Percentiles rank a stretch among this genome's conserved stretches.
phyloP scores from a whole-genome alignment of 805 yeast species.

The Candida taoyuanica region DNA sequence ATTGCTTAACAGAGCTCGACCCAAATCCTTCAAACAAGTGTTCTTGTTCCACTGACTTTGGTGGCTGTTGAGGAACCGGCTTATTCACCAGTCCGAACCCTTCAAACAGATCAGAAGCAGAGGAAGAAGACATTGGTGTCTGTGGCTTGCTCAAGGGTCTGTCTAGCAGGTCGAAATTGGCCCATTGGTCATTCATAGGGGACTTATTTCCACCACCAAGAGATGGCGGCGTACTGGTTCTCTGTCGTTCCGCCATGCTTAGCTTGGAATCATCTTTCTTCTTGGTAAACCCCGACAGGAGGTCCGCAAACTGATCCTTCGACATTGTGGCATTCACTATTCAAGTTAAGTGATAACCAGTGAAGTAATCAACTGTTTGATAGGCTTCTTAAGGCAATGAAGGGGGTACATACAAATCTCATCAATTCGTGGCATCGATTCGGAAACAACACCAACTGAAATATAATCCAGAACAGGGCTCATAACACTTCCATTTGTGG shows the following conservation, averaged over 20 bases:
- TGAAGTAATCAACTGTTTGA: too few species aligned
- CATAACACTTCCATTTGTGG: not conserved
- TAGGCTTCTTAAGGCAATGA: too few species aligned
- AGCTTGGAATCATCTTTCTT: constrained; percentile 27
- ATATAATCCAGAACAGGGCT: not conserved
- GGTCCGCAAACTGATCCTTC: constrained; percentile 27
- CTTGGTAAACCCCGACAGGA: constrained; percentile 21
- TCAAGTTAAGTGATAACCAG: too few species aligned
- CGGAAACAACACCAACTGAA: not conserved
- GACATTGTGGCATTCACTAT: constrained; percentile 7
- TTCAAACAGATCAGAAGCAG: constrained; percentile 19
- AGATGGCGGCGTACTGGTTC: constrained; percentile 4
- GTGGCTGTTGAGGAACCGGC: not conserved
- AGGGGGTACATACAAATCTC: too few species aligned
- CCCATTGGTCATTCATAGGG: constrained; percentile 25
- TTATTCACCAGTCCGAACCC: constrained; percentile 17
- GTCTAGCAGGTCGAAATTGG: constrained; percentile 35
- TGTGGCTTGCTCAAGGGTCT: constrained; percentile 5
- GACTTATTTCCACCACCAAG: not conserved
- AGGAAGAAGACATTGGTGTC: not conserved
- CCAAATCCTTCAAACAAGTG: constrained; percentile 24
- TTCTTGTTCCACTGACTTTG: constrained; percentile 4
- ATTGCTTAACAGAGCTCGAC: too few species aligned
- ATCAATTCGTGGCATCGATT: too few species aligned
- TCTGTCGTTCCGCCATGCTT: constrained; percentile 33